phyloP scores from a whole-genome alignment of 768 basidiomycete species.

The Mycena venus region DNA sequence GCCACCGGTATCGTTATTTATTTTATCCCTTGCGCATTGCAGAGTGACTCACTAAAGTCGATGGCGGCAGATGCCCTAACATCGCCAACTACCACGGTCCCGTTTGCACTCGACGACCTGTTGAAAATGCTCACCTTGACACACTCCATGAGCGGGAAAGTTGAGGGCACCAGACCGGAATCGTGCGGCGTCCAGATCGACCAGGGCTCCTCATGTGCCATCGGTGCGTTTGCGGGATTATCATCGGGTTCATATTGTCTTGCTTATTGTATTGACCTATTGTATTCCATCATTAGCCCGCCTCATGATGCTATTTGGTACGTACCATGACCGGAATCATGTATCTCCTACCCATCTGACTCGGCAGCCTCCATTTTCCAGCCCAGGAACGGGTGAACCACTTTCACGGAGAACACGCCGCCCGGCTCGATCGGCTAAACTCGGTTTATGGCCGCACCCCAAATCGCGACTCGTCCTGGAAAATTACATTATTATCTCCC shows the following conservation, averaged over 20 bases:
- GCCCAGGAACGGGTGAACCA: neutral
- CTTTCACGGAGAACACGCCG: constrained; percentile 6
- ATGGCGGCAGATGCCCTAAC: neutral
- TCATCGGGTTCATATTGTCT: too few species aligned
- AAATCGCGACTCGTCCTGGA: neutral
- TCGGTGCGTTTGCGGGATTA: neutral
- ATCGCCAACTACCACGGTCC: neutral
- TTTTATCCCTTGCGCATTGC: neutral
- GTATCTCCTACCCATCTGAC: too few species aligned
- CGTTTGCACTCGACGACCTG: neutral
- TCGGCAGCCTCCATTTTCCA: too few species aligned
- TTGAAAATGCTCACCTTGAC: neutral
- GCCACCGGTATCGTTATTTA: neutral
- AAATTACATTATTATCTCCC: neutral
- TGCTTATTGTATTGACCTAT: neutral
- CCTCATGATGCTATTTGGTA: constrained; percentile 5
- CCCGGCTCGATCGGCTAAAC: neutral
- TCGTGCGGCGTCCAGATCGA: neutral
- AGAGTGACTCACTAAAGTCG: too few species aligned
- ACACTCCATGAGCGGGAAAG: neutral
- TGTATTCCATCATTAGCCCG: neutral
- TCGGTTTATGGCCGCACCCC: neutral
- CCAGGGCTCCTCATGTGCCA: neutral
- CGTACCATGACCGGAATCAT: neutral
- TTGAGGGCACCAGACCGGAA: neutral